Evolutionary conservation across 371 early-diverging fungal species (phyloP), one percentile per base, ranked within the genome.

Genomic region (Phascolomyces articulosus): DNA sequence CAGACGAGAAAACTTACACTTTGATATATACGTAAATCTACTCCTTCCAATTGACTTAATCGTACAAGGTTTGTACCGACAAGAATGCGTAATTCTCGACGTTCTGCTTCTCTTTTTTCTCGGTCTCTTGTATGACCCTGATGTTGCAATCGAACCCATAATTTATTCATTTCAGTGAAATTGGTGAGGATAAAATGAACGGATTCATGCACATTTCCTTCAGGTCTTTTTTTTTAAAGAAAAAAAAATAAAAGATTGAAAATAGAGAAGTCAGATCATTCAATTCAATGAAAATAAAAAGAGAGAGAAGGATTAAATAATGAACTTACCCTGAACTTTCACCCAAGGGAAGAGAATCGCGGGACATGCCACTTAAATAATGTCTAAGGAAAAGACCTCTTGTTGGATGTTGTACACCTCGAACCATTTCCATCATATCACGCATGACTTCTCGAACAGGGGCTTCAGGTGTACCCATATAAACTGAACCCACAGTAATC

Each of bases 131-230:
- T 91, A 69, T 93, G 91, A 7, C 99, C 99, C 70, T 95, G 95
- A 78, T 96, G 93, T 78, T 98, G 99, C 62, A 97, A 77, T 0
- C 99, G 91, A 16, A 98, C 98, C 99, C 99, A 98, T 8, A 98
- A 86, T 79, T 97, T 98, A 81, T 98, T 98, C 97, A 97, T 98
- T 80, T 98, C 98, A 41, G 94, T 93, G 75, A 98, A 97, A 73
- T 98, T 98, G 44, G 92, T 94, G 47, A 98, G 80, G 62, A 94
- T 93, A 70, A 98, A 98, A 38, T 92, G 87, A 62, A 97, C 95
- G 3, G 96, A 92, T 75, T 97, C 98, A 55, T 82, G 73, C 28
- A 95, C 87, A 66, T 90, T 91, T 54, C 95, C 95, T 69, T 90
- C 90, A 20, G 92, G 90, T 6, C 93, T 91, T 65, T 24, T 31